Conservation (phyloP, 176 grass and related monocot species). For the Aegilops speltoides region DNA sequence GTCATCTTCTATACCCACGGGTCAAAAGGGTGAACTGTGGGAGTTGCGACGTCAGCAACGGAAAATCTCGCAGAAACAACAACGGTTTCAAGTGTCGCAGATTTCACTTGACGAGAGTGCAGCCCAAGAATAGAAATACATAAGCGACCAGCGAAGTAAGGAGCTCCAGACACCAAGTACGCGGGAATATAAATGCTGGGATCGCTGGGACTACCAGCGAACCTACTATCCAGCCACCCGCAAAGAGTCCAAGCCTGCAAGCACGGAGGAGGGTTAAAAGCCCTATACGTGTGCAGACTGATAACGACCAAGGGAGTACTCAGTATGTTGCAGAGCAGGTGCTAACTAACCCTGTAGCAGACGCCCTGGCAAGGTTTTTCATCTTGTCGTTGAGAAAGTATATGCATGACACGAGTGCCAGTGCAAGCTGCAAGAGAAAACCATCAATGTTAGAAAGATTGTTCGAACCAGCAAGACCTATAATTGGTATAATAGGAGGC, state of each 20-base stretch:
- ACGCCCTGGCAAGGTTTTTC: slow-evolving; percentile 74
- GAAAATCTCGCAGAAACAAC: not conserved
- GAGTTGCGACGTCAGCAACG: not conserved
- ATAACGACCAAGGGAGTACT: not conserved
- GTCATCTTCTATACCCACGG: not conserved
- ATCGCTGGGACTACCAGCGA: slow-evolving; percentile 62
- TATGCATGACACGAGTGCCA: slow-evolving; percentile 73
- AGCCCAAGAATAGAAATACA: slow-evolving; percentile 80
- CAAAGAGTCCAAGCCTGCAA: slow-evolving; percentile 73
- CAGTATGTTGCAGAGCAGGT: not conserved
- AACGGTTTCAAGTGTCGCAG: not conserved
- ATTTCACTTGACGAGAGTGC: slow-evolving; percentile 69
- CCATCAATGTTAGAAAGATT: not conserved
- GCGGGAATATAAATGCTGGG: slow-evolving; percentile 51
- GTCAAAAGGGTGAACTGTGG: not conserved
- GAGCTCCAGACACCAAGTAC: slow-evolving; percentile 80
- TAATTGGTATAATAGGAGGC: not conserved
- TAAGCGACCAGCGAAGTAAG: slow-evolving; percentile 74
- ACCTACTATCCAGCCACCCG: slow-evolving; percentile 72
- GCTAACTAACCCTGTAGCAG: slow-evolving; percentile 72
- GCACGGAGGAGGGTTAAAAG: slow-evolving; percentile 14
- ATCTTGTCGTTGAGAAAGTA: slow-evolving; percentile 97
- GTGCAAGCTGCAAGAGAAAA: slow-evolving; percentile 62
- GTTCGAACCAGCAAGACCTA: not conserved
- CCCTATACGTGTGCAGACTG: not conserved